Percentiles rank a stretch among this genome's conserved stretches.
Conservation (phyloP, 441 rosid species). For the Bruguiera hainesii region DNA sequence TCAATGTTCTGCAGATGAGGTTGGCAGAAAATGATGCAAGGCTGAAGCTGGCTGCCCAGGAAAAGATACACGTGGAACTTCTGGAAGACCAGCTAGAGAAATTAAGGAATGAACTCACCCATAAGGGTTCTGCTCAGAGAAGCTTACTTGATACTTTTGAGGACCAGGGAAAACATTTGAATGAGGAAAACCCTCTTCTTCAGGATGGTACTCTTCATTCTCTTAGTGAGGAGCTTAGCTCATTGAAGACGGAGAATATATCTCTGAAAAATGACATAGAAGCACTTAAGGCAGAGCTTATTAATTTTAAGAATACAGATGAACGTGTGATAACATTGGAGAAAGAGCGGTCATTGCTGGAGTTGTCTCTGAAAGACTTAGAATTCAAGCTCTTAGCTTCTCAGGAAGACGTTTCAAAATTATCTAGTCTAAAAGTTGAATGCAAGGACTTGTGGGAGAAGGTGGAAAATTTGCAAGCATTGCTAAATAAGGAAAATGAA, state of each 20-base stretch:
- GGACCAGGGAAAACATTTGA: constrained; percentile 25
- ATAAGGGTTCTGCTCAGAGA: constrained; percentile 30
- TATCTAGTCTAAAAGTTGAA: constrained; percentile 65
- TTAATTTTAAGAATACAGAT: constrained; percentile 49
- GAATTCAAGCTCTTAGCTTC: constrained; percentile 65
- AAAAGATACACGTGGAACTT: constrained; percentile 65
- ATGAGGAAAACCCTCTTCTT: constrained; percentile 28
- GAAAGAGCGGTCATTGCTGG: constrained; percentile 54
- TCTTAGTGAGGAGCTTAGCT: constrained; percentile 58
- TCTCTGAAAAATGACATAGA: constrained; percentile 65
- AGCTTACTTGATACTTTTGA: constrained; percentile 21
- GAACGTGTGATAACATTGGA: constrained; percentile 64
- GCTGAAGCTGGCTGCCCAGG: constrained; percentile 68
- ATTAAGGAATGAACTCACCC: constrained; percentile 51
- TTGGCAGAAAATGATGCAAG: constrained; percentile 83
- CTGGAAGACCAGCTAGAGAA: constrained; percentile 71
- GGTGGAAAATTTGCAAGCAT: constrained; percentile 62
- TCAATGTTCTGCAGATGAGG: constrained; percentile 59
- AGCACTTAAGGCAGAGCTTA: constrained; percentile 53
- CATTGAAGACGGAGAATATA: constrained; percentile 59
- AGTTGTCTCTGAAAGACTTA: constrained; percentile 68
- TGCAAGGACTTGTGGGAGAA: constrained; percentile 64
- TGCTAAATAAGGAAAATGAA: constrained; percentile 69
- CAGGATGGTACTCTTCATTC: constrained; percentile 35
- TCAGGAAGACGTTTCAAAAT: constrained; percentile 64